A percentile compares a stretch with the other conserved stretches of the same genome.
These are phyloP conservation scores for Darksidea phi DNA, from an alignment of 495 filamentous ascomycete genomes.

Conservation along the genomic window DNA sequence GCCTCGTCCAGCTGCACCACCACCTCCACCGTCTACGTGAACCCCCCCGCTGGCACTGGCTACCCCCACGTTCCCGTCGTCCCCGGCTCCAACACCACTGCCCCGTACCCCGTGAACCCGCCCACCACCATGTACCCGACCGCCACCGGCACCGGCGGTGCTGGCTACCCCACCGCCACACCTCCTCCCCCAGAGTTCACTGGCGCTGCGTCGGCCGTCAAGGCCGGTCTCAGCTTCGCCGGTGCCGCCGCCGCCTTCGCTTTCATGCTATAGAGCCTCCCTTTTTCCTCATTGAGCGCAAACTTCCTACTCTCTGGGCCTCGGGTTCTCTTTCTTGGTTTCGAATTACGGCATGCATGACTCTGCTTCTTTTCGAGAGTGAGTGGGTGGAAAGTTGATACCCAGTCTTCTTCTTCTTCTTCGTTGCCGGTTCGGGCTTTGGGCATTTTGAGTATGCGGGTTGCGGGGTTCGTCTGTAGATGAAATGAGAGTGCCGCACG, in stretches of 20 bases:
- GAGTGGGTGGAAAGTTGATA: background rate
- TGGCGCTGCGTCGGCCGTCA: slow-evolving; percentile 45
- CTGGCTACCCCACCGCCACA: slow-evolving; percentile 13
- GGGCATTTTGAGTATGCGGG: background rate
- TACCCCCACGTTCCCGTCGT: slow-evolving; percentile 20
- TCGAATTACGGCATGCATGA: background rate
- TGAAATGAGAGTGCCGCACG: slow-evolving; percentile 2
- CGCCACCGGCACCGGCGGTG: slow-evolving; percentile 16
- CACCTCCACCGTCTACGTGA: slow-evolving; percentile 25
- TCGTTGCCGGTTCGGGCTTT: background rate
- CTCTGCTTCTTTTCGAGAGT: too few species aligned
- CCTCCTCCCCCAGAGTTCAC: slow-evolving; percentile 27
- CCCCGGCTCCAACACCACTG: slow-evolving; percentile 31
- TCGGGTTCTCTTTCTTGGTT: background rate
- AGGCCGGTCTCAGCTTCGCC: slow-evolving; percentile 48
- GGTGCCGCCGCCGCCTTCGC: slow-evolving; percentile 47
- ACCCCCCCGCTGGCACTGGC: slow-evolving; percentile 23
- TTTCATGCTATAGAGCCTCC: slow-evolving; percentile 26
- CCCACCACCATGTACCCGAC: slow-evolving; percentile 36
- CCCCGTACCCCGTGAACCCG: slow-evolving; percentile 37
- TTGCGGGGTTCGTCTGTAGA: background rate
- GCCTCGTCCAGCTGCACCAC: slow-evolving; percentile 36
- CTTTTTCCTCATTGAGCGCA: background rate
- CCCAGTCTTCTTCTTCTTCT: background rate
- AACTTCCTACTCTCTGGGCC: background rate